Evolutionary conservation across 2,329 filamentous ascomycete genomes (phyloP).

Genomic region (Beauveria sp.): DNA sequence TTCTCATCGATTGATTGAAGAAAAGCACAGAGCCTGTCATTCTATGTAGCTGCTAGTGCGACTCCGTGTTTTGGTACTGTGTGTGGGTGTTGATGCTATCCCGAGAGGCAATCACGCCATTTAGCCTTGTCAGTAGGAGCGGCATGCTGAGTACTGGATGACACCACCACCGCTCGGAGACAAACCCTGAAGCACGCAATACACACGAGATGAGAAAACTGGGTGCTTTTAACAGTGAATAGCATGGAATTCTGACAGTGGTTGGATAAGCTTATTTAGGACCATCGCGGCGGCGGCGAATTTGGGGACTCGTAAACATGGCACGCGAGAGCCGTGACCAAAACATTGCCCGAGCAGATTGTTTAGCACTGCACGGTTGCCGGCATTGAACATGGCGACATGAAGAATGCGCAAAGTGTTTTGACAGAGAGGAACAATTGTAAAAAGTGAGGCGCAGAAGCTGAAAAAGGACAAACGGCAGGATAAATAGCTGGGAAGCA

Average conservation of each 20-base stretch:
- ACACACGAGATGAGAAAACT: not conserved
- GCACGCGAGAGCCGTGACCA: not conserved
- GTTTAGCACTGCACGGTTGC: too few species aligned
- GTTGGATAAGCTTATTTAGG: too few species aligned
- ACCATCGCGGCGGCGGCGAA: too few species aligned
- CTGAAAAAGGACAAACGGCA: too few species aligned
- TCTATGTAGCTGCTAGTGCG: not conserved
- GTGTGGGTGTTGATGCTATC: slow-evolving; percentile 10
- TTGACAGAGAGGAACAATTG: too few species aligned
- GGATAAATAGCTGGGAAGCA: too few species aligned
- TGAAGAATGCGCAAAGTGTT: too few species aligned
- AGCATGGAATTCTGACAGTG: too few species aligned
- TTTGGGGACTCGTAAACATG: not conserved
- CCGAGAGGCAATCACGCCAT: slow-evolving; percentile 9
- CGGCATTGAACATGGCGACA: too few species aligned
- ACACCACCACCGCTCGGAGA: not conserved
- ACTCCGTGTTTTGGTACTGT: not conserved
- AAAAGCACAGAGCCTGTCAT: not conserved
- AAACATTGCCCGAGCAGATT: not conserved
- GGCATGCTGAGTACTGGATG: not conserved
- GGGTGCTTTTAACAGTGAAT: too few species aligned
- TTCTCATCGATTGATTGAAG: not conserved
- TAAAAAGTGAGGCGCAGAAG: too few species aligned
- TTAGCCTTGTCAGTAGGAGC: not conserved
- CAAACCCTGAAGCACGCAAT: slow-evolving; percentile 3